phyloP scores from a whole-genome alignment of 1,284 basidiomycete genomes.

The Prillingera fragicola region DNA sequence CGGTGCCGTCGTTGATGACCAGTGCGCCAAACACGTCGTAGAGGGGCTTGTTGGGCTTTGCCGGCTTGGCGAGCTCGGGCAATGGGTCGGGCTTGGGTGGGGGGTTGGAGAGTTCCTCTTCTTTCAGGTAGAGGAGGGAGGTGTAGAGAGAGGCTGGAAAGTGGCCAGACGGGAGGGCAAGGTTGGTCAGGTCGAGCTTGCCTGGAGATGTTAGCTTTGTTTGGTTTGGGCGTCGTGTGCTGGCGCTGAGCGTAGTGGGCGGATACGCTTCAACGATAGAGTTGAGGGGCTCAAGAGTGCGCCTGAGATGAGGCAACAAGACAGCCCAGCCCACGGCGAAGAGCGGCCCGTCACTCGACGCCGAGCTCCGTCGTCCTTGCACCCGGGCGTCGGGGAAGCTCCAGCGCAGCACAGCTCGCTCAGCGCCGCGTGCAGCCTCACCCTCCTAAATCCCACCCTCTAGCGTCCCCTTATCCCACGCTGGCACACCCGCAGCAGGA shows the following conservation, averaged over 20 bases:
- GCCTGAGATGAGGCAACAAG: too few relatives aligned
- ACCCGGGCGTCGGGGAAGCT: too few relatives aligned
- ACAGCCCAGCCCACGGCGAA: not conserved
- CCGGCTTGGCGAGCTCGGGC: conserved; percentile 1
- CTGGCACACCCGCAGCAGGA: not conserved
- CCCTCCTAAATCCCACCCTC: too few relatives aligned
- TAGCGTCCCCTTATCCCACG: too few relatives aligned
- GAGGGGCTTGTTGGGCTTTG: not conserved
- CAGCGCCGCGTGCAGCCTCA: too few relatives aligned
- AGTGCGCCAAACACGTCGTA: conserved; percentile 5
- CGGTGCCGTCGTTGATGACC: conserved; percentile 11
- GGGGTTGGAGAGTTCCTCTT: conserved; percentile 28
- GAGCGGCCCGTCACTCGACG: not conserved
- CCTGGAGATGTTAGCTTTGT: conserved; percentile 24
- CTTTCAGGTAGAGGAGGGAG: conserved; percentile 33
- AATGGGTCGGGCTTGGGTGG: conserved; percentile 6
- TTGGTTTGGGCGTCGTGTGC: not conserved
- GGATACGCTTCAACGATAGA: too few relatives aligned
- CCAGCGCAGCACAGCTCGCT: too few relatives aligned
- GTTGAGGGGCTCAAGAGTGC: too few relatives aligned
- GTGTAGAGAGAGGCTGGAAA: conserved; percentile 42
- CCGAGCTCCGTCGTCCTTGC: too few relatives aligned
- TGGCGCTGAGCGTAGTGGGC: not conserved
- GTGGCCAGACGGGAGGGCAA: conserved; percentile 27
- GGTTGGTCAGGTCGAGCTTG: conserved; percentile 38